Conservation (phyloP, 768 basidiomycete species). For the Tulasnella sp. region DNA sequence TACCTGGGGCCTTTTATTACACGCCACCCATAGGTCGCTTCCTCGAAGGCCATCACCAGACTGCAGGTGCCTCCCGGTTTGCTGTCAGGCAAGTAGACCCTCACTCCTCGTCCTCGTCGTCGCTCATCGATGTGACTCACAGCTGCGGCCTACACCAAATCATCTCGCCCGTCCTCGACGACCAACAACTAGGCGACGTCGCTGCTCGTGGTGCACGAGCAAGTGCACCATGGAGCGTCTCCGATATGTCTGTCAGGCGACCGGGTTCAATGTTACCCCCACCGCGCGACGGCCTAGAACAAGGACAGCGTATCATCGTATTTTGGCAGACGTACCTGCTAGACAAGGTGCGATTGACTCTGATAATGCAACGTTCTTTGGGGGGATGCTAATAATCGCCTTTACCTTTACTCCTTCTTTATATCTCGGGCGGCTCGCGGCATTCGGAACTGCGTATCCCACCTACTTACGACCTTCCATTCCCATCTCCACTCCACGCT, state of each 20-base stretch:
- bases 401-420: too few species aligned
- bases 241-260: slow-evolving; percentile 17
- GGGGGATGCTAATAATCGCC: too few species aligned
- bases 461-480: too few species aligned
- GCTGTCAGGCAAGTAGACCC: slow-evolving; percentile 4
- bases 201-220: neutral
- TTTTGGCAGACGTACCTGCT: slow-evolving; percentile 14
- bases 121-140: neutral
- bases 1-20: neutral
- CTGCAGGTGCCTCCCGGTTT: slow-evolving; percentile 13
- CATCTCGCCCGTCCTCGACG: slow-evolving; percentile 9
- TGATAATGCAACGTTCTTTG: too few species aligned
- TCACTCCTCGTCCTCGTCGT: neutral
- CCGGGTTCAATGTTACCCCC: slow-evolving; percentile 15
- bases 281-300: slow-evolving; percentile 1
- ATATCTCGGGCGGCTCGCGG: too few species aligned
- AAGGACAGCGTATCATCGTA: slow-evolving; percentile 8
- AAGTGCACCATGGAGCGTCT: slow-evolving; percentile 18
- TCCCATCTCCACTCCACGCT: too few species aligned
- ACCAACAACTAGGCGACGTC: neutral
- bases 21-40: neutral
- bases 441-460: too few species aligned
- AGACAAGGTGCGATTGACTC: slow-evolving; percentile 15
- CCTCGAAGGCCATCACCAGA: slow-evolving; percentile 16
- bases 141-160: slow-evolving; percentile 16